Evolutionary conservation across 768 basidiomycete genomes (phyloP), one percentile per base, ranked within the genome.

Genomic region (Amanita molliuscula): DNA sequence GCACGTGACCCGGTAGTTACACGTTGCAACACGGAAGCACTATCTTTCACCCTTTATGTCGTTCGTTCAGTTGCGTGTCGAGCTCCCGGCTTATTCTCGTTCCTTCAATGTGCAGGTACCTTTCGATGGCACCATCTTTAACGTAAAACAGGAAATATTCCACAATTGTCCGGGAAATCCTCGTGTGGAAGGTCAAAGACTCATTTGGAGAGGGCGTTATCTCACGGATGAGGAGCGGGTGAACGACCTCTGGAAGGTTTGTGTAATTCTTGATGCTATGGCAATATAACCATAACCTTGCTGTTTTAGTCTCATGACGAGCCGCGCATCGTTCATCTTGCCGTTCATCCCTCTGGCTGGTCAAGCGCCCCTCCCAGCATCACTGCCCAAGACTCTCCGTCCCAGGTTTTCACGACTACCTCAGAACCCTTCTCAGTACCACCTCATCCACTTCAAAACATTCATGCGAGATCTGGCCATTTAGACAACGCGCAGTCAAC

Each of bases 291-390:
- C 34, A 50, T 50, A 36, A 44, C 43, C 31, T 55, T 53, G 47
- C 49, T 31, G 51, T 38, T 56, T 31, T 58, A 87, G 85, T 66
- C 67, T 38, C 63, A 67, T 35, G 74, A 76, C 49, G 82, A 82
- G 47, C 72, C 77, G 21, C 76, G 75, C 37, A 71, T 80, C 50
- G 68, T 89, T 37, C 88, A 88, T 64, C 71, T 90, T 18, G 81
- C 85, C 11, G 86, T 90, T n/a, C 81, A 83, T 59, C 82, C 84
- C 20, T 83, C 82, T 23, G 82, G 82, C 47, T 90, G 88, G 88
- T 71, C 73, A 72, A 20, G 54, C 64, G 10, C 82, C 83, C 23
- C 82, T 78, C 10, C 64, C 62, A 51, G 53, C 58, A 21, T 53
- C 46, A 34, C 36, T n/a, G n/a, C 41, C 13, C 33, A 13, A 18